Evolutionary conservation across 139 green algal genomes (phyloP).

Genomic region (Chlamydomonas incerta): DNA sequence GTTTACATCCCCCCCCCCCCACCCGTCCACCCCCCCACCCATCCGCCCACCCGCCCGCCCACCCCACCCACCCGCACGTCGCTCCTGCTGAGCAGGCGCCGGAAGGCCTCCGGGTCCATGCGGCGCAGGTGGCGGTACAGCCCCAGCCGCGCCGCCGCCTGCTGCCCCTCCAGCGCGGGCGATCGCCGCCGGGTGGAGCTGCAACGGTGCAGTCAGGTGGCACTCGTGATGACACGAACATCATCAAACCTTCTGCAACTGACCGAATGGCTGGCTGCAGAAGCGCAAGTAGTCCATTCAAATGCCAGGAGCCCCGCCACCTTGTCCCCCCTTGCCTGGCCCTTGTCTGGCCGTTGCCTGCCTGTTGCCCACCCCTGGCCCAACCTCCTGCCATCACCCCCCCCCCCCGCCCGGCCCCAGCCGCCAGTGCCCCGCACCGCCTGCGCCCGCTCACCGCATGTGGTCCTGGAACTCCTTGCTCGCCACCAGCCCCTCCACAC

Average conservation of each 20-base stretch:
- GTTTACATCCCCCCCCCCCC: no score
- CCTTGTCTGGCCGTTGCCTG: no score
- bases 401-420: background rate
- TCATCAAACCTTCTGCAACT: no score
- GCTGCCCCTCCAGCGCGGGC: background rate
- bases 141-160: background rate
- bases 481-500: slow-evolving; percentile 15
- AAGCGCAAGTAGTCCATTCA: no score
- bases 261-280: no score
- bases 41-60: no score
- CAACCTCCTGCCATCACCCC: background rate
- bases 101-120: slow-evolving; percentile 38
- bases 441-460: background rate
- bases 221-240: no score
- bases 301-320: no score
- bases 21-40: no score
- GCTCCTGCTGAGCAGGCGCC: background rate
- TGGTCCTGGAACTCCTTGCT: slow-evolving; percentile 7
- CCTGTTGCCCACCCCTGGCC: no score
- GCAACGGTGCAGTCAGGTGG: no score
- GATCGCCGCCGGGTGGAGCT: background rate
- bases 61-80: slow-evolving; percentile 17
- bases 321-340: no score
- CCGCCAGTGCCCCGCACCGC: background rate
- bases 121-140: slow-evolving; percentile 27